Percentiles rank a stretch among this genome's conserved stretches.
phyloP scores from a whole-genome alignment of 495 filamentous ascomycete genomes.

The Daldinia vernicosa region DNA sequence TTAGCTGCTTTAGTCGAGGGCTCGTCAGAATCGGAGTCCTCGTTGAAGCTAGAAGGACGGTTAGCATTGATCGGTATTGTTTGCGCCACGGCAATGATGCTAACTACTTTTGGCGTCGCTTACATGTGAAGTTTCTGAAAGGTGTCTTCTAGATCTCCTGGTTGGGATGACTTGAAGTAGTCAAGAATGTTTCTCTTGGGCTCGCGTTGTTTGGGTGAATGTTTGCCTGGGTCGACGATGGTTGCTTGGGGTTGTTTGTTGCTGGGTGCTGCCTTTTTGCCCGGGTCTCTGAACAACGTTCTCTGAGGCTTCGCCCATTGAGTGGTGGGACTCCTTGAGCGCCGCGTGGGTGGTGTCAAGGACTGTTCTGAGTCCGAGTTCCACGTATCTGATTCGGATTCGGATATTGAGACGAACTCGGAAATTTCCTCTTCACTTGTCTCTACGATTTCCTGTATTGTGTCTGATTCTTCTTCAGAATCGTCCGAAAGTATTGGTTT shows the following conservation, averaged over 20 bases:
- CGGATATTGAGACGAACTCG: slow-evolving; percentile 36
- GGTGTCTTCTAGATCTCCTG: slow-evolving; percentile 38
- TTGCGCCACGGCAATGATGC: not conserved
- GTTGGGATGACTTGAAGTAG: slow-evolving; percentile 21
- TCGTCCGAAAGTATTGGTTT: not conserved
- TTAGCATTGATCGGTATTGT: slow-evolving; percentile 21
- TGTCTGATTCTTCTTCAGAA: slow-evolving; percentile 15
- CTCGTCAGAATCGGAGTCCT: slow-evolving; percentile 37
- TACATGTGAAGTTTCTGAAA: slow-evolving; percentile 48
- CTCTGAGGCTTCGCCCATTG: slow-evolving; percentile 32
- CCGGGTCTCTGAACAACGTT: slow-evolving; percentile 24
- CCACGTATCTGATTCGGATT: slow-evolving; percentile 32
- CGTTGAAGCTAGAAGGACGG: slow-evolving; percentile 31
- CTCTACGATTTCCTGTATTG: not conserved
- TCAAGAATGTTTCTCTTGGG: not conserved
- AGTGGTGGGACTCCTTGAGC: slow-evolving; percentile 25
- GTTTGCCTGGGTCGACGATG: slow-evolving; percentile 22
- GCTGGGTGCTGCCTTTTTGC: slow-evolving; percentile 23
- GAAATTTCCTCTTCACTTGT: slow-evolving; percentile 29
- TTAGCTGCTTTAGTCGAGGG: not conserved
- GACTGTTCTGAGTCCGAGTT: slow-evolving; percentile 37
- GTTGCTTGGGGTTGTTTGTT: slow-evolving; percentile 23
- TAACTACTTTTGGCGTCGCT: not conserved
- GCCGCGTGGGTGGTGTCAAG: slow-evolving; percentile 24
- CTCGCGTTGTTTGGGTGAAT: slow-evolving; percentile 10